Evolutionary conservation across 768 basidiomycete genomes (phyloP), one percentile per base, ranked within the genome.

Genomic region (Tylopilus sp.): DNA sequence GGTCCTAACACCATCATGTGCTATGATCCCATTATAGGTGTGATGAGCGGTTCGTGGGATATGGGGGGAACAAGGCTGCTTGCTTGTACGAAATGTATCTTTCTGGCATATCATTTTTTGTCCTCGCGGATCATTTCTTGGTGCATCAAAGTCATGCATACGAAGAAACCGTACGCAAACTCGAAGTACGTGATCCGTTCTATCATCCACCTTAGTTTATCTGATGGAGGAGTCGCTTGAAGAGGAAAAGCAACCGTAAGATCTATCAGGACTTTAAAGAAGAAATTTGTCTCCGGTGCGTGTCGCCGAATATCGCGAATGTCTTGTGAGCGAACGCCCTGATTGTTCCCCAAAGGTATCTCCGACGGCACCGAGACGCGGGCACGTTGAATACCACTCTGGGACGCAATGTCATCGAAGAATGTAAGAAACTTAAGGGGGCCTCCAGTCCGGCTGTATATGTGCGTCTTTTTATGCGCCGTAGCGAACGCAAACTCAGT

Each of bases 61-160:
- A 94, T 17, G 92, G 92, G 4, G 90, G 84, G 2, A 95, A 95
- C 74, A 95, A 95, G 67, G 92, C 92, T 2, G 91, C 93, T 10
- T 94, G 92, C 63, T 75, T 93, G 33, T 93, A 87, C 64, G 92
- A 92, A 66, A 89, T 95, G 81, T 91, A 91, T 70, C 73, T 95
- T 7, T 84, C 89, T 12, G 92, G 92, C 3, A 79, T 92, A 35
- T 83, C 83, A 21, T 93, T 83, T 69, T 90, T 85, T 63, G 88
- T 95, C 23, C 78, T 94, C 12, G 74, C 85, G 11, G 90, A 94
- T 66, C 90, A 95, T 67, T 95, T 94, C 61, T 74, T 95, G 53
- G 82, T 93, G 44, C 92, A 94, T 66, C 91, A 92, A 72, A 89
- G 83, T 55, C 91, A 93, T 60, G 69, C 73, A 18, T 93, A 92